Evolutionary conservation across 495 filamentous ascomycete genomes (phyloP), one percentile per base, ranked within the genome.

Genomic region (Trichoderma asperelloides): DNA sequence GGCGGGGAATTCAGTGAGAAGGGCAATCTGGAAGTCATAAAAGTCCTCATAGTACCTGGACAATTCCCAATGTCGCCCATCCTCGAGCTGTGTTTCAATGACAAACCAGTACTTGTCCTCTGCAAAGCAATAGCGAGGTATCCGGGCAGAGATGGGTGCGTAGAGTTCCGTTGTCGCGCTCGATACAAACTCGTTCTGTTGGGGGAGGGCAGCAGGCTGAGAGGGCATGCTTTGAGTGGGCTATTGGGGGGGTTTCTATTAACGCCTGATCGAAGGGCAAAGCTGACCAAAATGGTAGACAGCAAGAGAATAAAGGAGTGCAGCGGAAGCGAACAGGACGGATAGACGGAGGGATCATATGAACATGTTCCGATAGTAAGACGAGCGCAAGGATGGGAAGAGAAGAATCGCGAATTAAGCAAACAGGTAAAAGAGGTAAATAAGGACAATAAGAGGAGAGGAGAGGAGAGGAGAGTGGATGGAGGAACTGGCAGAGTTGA

Each of bases 21-120:
- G 88, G 21, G 91, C 88, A 74, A 98, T 98, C 76, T 98, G 95
- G 78, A 98, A 96, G 74, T 98, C 95, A 77, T 98, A 98, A 74
- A 98, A 98, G 75, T 98, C 96, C 74, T 97, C 91, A 73, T 98
- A 98, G 72, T 93, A 95, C 63, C 95, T 86, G 63, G 91, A 92
- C 55, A 98, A 78, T 74, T 96, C 92, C 93, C 94, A 98, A 71
- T 90, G 88, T 57, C 89, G 86, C 45, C 92, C 93, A 74, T 97
- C 93, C 70, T 96, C 93, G 79, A 98, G 88, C 70, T 87, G 82
- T 30, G 90, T 91, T 73, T 98, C 94, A 66, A 98, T 92, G 65
- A 96, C 90, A 74, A 97, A 98, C 92, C 95, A 98, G 75, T 98
- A 98, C 71, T 96, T 96, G 74, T 96, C 93, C 74, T 97, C 93